Evolutionary conservation across 2,329 filamentous ascomycete species (phyloP).

Genomic region (Diplodia scrobiculata): DNA sequence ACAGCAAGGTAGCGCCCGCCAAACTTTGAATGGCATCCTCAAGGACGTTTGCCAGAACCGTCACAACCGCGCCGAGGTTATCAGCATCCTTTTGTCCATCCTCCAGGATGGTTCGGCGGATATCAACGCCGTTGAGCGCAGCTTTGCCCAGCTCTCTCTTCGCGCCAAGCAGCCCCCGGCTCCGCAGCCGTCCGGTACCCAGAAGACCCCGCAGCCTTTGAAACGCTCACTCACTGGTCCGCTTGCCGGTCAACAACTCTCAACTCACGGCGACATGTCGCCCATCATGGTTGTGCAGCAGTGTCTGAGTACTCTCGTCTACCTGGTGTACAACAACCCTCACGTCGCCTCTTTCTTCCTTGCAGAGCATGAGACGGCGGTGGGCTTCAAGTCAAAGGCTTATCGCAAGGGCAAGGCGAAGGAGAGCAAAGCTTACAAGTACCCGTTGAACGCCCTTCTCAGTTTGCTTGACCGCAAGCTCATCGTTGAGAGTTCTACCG

Average conservation of each 20-base stretch:
- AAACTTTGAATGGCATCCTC: conserved; percentile 81
- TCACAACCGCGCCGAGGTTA: conserved; percentile 91
- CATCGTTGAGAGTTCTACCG: conserved; percentile 93
- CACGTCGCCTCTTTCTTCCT: conserved; percentile 91
- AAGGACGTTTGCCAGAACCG: conserved; percentile 92
- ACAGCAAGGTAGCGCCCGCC: conserved; percentile 82
- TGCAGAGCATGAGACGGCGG: conserved; percentile 83
- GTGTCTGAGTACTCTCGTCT: conserved; percentile 81
- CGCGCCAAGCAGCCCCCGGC: conserved; percentile 73
- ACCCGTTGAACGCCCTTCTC: conserved; percentile 87
- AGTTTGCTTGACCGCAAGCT: conserved; percentile 87
- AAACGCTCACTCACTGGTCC: conserved; percentile 73
- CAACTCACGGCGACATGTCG: conserved; percentile 79
- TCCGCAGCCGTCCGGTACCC: conserved; percentile 42
- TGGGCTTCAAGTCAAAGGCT: conserved; percentile 72
- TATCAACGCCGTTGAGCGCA: conserved; percentile 89
- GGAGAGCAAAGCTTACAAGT: conserved; percentile 81
- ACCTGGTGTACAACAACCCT: conserved; percentile 79
- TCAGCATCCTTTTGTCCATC: conserved; percentile 88
- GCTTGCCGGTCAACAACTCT: conserved; percentile 40
- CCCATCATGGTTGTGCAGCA: conserved; percentile 95
- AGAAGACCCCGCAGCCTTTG: conserved; percentile 75
- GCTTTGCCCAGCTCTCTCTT: conserved; percentile 88
- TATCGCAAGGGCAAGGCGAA: conserved; percentile 86
- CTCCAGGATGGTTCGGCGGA: conserved; percentile 94